Percentiles rank a stretch among this genome's conserved stretches.
These are phyloP conservation scores for Fusarium sp. DNA, from an alignment of 2,329 filamentous ascomycete genomes.

Conservation along the genomic window DNA sequence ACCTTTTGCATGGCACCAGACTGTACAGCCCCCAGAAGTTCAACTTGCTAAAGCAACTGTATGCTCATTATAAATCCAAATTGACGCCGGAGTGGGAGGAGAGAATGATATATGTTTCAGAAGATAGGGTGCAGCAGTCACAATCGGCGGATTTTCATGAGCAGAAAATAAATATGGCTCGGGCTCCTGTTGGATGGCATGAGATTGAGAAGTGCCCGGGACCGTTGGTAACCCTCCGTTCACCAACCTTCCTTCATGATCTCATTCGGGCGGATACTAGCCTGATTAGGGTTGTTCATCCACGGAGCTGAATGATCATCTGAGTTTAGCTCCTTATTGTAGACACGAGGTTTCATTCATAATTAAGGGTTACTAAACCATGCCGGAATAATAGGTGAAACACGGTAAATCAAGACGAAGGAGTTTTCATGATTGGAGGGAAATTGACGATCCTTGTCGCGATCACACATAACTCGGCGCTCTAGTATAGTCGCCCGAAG, in stretches of 20 bases:
- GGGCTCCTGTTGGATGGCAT: not conserved
- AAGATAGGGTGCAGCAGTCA: not conserved
- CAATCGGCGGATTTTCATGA: not conserved
- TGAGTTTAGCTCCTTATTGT: not conserved
- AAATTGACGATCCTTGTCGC: conserved; percentile 4
- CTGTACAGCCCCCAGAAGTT: not conserved
- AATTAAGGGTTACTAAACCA: conserved; percentile 13
- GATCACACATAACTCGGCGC: conserved; percentile 5
- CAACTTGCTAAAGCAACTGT: not conserved
- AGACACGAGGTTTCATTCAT: conserved; percentile 21
- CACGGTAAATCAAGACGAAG: not conserved
- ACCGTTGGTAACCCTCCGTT: too few relatives aligned
- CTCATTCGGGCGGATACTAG: not conserved
- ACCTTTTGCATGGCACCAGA: not conserved
- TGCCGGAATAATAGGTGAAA: conserved; percentile 22
- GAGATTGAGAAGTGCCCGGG: not conserved
- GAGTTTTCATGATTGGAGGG: conserved; percentile 19
- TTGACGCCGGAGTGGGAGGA: not conserved
- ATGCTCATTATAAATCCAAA: not conserved
- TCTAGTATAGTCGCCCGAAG: not conserved
- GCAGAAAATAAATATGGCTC: not conserved
- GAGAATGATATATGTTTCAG: not conserved
- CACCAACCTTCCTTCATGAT: not conserved
- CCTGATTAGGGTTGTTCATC: not conserved
- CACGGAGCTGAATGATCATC: not conserved